phyloP scores from a whole-genome alignment of 805 yeast genomes.

The Nakazawaea holstii region DNA sequence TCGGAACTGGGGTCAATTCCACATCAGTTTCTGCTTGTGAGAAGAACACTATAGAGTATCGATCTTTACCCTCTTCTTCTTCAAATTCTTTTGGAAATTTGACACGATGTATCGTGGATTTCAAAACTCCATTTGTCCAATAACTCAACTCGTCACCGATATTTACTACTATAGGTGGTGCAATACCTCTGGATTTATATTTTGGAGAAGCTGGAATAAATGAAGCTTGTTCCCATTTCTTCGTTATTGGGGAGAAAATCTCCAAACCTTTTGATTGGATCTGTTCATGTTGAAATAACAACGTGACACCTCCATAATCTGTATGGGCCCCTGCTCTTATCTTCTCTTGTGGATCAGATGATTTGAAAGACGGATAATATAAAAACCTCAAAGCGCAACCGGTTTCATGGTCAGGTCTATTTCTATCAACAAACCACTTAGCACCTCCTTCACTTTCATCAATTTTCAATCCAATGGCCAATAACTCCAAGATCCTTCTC shows the following conservation, averaged over 20 bases:
- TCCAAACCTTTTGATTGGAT: conserved; percentile 67
- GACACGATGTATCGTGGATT: conserved; percentile 65
- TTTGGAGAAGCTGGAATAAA: conserved; percentile 34
- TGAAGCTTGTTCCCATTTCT: conserved; percentile 58
- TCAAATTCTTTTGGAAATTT: conserved; percentile 40
- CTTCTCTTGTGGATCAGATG: conserved; percentile 39
- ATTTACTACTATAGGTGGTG: conserved; percentile 68
- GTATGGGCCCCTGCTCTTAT: conserved; percentile 80
- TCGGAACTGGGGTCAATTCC: conserved; percentile 56
- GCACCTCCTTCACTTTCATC: conserved; percentile 41
- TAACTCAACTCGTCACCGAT: conserved; percentile 67
- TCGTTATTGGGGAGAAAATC: conserved; percentile 40
- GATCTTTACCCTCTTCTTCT: conserved; percentile 46
- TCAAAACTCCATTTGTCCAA: conserved; percentile 70
- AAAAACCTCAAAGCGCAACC: conserved; percentile 62
- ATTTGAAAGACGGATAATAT: conserved; percentile 57
- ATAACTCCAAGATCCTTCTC: conserved; percentile 39
- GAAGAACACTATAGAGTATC: conserved; percentile 71
- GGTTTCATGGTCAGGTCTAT: conserved; percentile 41
- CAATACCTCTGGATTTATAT: conserved; percentile 21
- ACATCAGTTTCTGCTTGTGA: conserved; percentile 61
- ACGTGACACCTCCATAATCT: conserved; percentile 69
- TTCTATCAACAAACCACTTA: conserved; percentile 56
- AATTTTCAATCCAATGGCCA: conserved; percentile 55
- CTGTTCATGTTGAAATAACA: conserved; percentile 57